Evolutionary conservation across 2,329 filamentous ascomycete genomes (phyloP), one percentile per base, ranked within the genome.

Genomic region (Aspergillus bombycis): DNA sequence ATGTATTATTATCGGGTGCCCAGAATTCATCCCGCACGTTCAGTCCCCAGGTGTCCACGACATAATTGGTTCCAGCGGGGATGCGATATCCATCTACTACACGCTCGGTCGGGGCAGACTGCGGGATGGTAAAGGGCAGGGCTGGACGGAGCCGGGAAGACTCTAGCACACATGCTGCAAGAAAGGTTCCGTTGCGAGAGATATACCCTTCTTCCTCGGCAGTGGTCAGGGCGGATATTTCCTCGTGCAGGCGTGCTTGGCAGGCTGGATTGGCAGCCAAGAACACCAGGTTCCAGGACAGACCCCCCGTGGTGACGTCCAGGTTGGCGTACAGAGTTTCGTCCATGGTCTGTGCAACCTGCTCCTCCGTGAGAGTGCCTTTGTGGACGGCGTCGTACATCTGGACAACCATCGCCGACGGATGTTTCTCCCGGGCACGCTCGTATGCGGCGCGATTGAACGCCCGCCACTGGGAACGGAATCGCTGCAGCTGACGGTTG

Each of bases 321-420:
- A 84, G 72, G 62, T 84, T 83, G 2, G 80, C 81, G 62, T 78
- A 84, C 0, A 84, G 74, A 50, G 76, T 75, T 67, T 84, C 82
- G 63, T 84, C 81, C 7, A 83, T 67, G 0, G 82, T 83, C 34
- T 82, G 81, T 0, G 78, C 68, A 1, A 79, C 58, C 48, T 80
- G 62, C 7, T 75, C 70, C 14, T 58, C 60, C 1, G 62, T 69
- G 23, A 79, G 69, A 6, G 58, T 36, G 0, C 75, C 73, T 8
- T 68, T 26, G 0, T 64, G 61, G 8, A 62, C 54, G 2, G 68
- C 64, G 1, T 12, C 48, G 52, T 57, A 65, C 32, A 70, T 45
- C 3, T 55, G 21, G 9, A 63, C 38, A 9, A 70, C 64, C 4
- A 65, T 64, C 3, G 64, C 43, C 8, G 58, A 52, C 6, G 54